Percentiles rank a stretch among this genome's conserved stretches.
phyloP scores from a whole-genome alignment of 345 rosid species.

The Salix suchowensis region DNA sequence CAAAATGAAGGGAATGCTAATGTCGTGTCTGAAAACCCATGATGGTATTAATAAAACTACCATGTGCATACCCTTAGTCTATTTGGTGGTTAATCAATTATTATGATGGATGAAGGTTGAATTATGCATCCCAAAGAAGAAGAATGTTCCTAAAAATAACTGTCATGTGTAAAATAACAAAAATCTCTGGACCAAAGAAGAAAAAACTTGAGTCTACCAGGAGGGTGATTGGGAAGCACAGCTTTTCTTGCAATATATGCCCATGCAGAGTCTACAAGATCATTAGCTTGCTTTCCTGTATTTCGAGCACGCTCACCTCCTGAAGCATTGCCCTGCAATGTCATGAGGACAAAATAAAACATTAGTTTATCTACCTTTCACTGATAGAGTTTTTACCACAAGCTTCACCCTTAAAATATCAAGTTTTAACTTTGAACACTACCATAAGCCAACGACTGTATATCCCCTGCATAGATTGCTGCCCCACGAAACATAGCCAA shows the following conservation, averaged over 20 bases:
- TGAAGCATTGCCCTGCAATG: slow-evolving; percentile 83
- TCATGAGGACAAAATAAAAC: slow-evolving; percentile 4
- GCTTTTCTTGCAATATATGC: slow-evolving; percentile 45
- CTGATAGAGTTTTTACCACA: not conserved
- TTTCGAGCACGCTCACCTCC: slow-evolving; percentile 83
- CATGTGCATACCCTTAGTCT: not conserved
- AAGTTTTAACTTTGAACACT: slow-evolving; percentile 14
- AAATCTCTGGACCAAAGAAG: not conserved
- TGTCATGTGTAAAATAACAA: not conserved
- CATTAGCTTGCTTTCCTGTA: slow-evolving; percentile 54
- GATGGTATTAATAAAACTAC: too few relatives aligned
- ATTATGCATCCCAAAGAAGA: not conserved
- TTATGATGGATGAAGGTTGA: not conserved
- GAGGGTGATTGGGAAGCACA: slow-evolving; percentile 65
- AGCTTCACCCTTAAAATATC: not conserved
- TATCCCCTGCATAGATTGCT: slow-evolving; percentile 64
- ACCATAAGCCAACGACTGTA: slow-evolving; percentile 91
- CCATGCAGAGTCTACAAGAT: slow-evolving; percentile 61
- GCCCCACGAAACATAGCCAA: slow-evolving; percentile 89
- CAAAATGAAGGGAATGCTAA: not conserved
- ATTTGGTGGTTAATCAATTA: not conserved
- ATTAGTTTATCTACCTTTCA: not conserved
- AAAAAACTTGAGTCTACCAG: slow-evolving; percentile 42
- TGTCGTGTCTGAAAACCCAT: not conserved
- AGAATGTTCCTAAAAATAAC: not conserved